Base-by-base conservation (phyloP, 1,284 basidiomycete species). In the Cryptococcus sp. region DNA sequence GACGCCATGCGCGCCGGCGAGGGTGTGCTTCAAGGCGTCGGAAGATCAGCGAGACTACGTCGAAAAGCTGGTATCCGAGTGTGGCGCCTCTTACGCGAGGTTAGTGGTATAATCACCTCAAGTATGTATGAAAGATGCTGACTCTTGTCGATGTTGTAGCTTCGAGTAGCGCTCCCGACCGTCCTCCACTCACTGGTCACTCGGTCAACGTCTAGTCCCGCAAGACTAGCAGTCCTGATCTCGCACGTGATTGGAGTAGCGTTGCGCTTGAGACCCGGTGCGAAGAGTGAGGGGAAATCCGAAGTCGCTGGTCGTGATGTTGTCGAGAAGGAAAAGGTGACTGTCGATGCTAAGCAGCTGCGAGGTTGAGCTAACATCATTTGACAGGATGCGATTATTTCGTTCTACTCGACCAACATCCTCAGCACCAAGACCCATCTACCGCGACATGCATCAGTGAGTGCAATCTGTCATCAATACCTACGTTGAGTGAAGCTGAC, bases 201-300 rank as follows among this genome's bases (percentile, higher is more conserved):
- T 8, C 71, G 73, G 51, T 40, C 65, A 3, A 50, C 57, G 0
- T 20, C 69, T 0, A 43, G 53, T 3, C 72, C 75, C 4, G 38
- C 63, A 6, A 69, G 70, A 13, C 49, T 72, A 1, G 54, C 73
- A 0, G 69, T 72, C 1, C 65, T 77, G 13, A 63, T 77, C 3
- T 70, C 72, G 5, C 72, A 78, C 46, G 63, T 73, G 19, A 66
- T 74, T 35, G 72, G 71, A 19, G 76, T 78, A 1, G 58, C 70
- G 2, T 54, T 76, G n/a, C 66, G 76, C 6, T 55, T 73, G 17
- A 66, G 63, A 39, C 42, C 65, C 8, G 50, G 59, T 3, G 57
- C 52, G 39, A 68, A 64, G 51, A 54, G 57, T 23, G 60, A 65
- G 20, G 64, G 66, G 30, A 66, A 51, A 30, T 41, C 54, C 25